Base-by-base conservation (phyloP, 2,329 filamentous ascomycete genomes). In the Clarireedia sp. region DNA sequence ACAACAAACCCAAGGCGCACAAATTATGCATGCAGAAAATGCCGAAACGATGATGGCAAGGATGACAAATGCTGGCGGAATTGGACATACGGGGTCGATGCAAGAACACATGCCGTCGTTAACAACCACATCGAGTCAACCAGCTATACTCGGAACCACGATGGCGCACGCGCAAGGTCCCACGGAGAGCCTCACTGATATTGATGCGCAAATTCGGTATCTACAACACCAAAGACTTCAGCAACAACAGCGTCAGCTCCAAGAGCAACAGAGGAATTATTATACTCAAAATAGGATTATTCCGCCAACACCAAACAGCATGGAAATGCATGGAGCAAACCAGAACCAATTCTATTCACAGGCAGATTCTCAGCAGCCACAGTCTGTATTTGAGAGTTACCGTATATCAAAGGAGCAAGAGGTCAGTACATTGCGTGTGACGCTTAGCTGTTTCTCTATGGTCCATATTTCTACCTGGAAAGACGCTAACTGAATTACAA, bases 261-360 rank as follows among this genome's bases (percentile, higher is more conserved):
- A 67, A 46, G 80, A 85, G 64, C 80, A 84, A 59, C 78, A 66
- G 48, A 60, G 61, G 23, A 77, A 76, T 54, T 81, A 77, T 65
- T 83, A 78, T 64, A 68, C 73, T 8, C 75, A 80, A 57, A 78
- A 77, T 59, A 76, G 78, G 57, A 82, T 86, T 51, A 80, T 90
- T 7, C 89, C 89, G 5, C 87, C 87, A 2, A 94, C 89, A 14
- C 89, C 89, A 0, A 89, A 87, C 68, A 92, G 89, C 67, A 77
- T 90, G 24, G 87, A 92, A 66, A 81, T 92, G 71, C 83, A 86
- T 62, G 69, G 80, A 74, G 66, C 81, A 64, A 75, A 62, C 68
- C 67, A 57, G 26, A n/a, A n/a, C 16, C 80, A 81, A 55, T 83
- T 76, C 62, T 90, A 85, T 67, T 75, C 82, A 40, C 77, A 80